phyloP scores from a whole-genome alignment of 768 basidiomycete genomes.

The Macrocybe gigantea region DNA sequence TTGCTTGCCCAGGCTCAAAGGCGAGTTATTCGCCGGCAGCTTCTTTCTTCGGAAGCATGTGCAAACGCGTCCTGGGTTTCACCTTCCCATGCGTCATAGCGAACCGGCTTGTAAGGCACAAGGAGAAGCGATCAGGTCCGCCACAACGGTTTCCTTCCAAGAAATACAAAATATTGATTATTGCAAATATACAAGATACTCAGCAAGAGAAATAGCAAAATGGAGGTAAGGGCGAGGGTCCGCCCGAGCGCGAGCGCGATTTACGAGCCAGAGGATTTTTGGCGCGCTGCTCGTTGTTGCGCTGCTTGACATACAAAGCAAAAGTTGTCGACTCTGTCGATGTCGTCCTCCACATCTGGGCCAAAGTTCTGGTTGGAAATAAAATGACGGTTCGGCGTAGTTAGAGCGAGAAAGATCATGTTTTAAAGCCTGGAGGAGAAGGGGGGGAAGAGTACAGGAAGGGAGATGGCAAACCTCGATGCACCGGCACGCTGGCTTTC shows the following conservation, averaged over 20 bases:
- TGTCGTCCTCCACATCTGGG: constrained; percentile 58
- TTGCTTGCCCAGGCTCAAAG: too few relatives aligned
- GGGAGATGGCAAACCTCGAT: constrained; percentile 42
- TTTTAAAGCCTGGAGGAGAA: too few relatives aligned
- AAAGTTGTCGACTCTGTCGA: constrained; percentile 66
- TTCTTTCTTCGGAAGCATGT: too few relatives aligned
- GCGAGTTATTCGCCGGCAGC: too few relatives aligned
- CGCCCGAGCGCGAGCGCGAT: not conserved
- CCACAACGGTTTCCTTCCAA: not conserved
- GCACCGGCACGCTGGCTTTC: constrained; percentile 49
- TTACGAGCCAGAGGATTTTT: constrained; percentile 2
- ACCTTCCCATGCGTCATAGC: too few relatives aligned
- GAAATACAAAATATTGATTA: constrained; percentile 2
- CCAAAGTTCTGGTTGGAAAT: constrained; percentile 51
- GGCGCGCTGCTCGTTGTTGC: constrained; percentile 28
- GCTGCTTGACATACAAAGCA: constrained; percentile 69
- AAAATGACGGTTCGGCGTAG: not conserved
- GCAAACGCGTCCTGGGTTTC: too few relatives aligned
- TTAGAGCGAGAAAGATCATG: too few relatives aligned
- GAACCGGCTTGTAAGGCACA: not conserved
- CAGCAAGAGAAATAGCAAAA: not conserved
- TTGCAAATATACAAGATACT: constrained; percentile 1
- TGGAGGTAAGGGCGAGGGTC: too few relatives aligned
- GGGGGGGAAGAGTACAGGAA: too few relatives aligned
- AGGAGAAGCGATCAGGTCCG: not conserved